Evolutionary conservation across 2,329 filamentous ascomycete species (phyloP).

Genomic region (Bertia moriformis): DNA sequence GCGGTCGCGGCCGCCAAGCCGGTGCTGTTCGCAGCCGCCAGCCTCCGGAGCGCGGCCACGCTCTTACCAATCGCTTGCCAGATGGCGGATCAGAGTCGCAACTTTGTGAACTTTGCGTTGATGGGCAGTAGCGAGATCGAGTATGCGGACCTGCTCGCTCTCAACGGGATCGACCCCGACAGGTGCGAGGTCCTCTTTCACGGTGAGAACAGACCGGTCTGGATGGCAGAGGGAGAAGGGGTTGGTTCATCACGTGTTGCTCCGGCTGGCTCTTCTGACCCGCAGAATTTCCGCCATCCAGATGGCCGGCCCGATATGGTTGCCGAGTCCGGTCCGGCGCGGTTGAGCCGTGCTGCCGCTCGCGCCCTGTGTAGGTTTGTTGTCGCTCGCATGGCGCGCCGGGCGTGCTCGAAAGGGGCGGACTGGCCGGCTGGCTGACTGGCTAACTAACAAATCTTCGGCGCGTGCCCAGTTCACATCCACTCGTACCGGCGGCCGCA

Average conservation of each 20-base stretch:
- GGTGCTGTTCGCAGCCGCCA: slow-evolving; percentile 67
- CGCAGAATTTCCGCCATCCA: too few species aligned
- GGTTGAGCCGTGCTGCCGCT: too few species aligned
- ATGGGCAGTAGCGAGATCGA: slow-evolving; percentile 60
- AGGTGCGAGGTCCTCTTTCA: slow-evolving; percentile 52
- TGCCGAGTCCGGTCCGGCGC: too few species aligned
- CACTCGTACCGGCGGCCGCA: too few species aligned
- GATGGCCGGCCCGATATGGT: too few species aligned
- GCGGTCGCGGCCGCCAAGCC: slow-evolving; percentile 43
- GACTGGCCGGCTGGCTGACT: slow-evolving; percentile 9
- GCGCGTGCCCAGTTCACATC: too few species aligned
- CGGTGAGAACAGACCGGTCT: slow-evolving; percentile 18
- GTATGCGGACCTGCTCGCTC: slow-evolving; percentile 51
- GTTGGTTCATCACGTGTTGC: not conserved
- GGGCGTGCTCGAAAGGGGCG: too few species aligned
- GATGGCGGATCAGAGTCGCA: slow-evolving; percentile 59
- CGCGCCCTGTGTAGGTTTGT: too few species aligned
- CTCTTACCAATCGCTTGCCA: slow-evolving; percentile 74
- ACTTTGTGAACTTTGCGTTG: slow-evolving; percentile 68
- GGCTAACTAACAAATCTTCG: too few species aligned
- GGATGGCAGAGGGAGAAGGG: slow-evolving; percentile 2
- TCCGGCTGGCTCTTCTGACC: too few species aligned
- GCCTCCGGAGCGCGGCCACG: slow-evolving; percentile 54
- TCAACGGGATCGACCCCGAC: slow-evolving; percentile 70
- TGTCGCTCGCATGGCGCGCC: too few species aligned